Percentiles rank a stretch among this genome's conserved stretches.
phyloP scores from a whole-genome alignment of 1,139 yeast species.

The Hanseniaspora gamundiae region DNA sequence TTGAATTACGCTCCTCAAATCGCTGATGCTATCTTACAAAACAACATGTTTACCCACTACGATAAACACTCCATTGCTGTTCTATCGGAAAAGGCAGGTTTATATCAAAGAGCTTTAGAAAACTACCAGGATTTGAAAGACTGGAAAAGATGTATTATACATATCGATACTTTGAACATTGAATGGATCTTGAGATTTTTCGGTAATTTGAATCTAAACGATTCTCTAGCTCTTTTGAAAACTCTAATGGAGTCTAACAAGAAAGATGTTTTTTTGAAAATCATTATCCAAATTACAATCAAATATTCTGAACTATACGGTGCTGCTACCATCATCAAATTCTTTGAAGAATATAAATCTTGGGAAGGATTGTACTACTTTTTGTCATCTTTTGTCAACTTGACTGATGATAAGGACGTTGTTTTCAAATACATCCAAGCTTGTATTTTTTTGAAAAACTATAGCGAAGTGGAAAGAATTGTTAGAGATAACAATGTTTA shows the following conservation, averaged over 20 bases:
- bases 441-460: conserved; percentile 83
- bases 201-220: conserved; percentile 91
- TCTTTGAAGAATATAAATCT: conserved; percentile 88
- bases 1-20: conserved; percentile 96
- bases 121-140: conserved; percentile 91
- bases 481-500: conserved; percentile 90
- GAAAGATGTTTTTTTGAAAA: conserved; percentile 79
- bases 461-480: conserved; percentile 88
- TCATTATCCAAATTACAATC: conserved; percentile 92
- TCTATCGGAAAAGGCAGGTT: conserved; percentile 87
- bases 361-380: conserved; percentile 90
- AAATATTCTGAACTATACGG: conserved; percentile 93
- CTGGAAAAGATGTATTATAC: conserved; percentile 87
- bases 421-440: conserved; percentile 93
- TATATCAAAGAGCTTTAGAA: conserved; percentile 89
- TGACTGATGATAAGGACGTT: conserved; percentile 89
- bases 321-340: conserved; percentile 66
- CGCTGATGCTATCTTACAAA: conserved; percentile 96
- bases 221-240: conserved; percentile 75
- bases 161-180: conserved; percentile 72
- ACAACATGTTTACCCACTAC: conserved; percentile 89
- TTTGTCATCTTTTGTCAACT: conserved; percentile 82
- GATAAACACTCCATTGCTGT: conserved; percentile 89
- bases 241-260: conserved; percentile 67
- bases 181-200: conserved; percentile 92